Percentiles rank a stretch among this genome's conserved stretches.
phyloP scores from a whole-genome alignment of 1,139 yeast species.

The Taiozyma sp. region DNA sequence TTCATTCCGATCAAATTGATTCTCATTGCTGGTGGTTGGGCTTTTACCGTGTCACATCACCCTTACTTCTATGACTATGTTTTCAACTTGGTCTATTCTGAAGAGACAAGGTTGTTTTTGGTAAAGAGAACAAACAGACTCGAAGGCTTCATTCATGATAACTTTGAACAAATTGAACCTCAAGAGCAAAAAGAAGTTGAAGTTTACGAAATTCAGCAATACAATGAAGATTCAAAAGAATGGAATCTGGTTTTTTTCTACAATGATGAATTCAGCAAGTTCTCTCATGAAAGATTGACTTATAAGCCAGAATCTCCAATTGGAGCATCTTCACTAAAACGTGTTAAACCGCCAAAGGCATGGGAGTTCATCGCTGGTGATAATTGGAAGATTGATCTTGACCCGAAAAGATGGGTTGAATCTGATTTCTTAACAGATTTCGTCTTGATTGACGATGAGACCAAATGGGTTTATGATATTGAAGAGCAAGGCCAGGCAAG shows the following conservation, averaged over 20 bases:
- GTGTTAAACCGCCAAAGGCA: conserved; percentile 42
- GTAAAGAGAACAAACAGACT: conserved; percentile 41
- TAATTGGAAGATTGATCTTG: conserved; percentile 56
- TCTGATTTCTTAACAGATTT: conserved; percentile 42
- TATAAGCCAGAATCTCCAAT: conserved; percentile 19
- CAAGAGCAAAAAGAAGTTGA: conserved; percentile 43
- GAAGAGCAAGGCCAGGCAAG: conserved; percentile 15
- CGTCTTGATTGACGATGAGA: conserved; percentile 57
- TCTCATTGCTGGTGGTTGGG: conserved; percentile 46
- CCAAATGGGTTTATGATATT: conserved; percentile 74
- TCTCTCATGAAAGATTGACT: conserved; percentile 31
- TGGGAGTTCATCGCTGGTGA: conserved; percentile 46
- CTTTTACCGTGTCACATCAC: conserved; percentile 40
- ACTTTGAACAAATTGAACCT: conserved; percentile 30
- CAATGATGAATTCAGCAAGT: conserved; percentile 45
- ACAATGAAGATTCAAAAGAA: conserved; percentile 41
- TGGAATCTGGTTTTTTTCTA: conserved; percentile 62
- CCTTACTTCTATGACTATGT: conserved; percentile 46
- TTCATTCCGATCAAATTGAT: conserved; percentile 32
- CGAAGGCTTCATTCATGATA: conserved; percentile 33
- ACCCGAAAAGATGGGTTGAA: conserved; percentile 54
- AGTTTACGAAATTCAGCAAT: conserved; percentile 65
- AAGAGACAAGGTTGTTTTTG: conserved; percentile 51
- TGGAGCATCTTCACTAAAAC: conserved; percentile 25
- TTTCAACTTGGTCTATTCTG: conserved; percentile 44